phyloP scores from a whole-genome alignment of 2,329 filamentous ascomycete species.

The Scopulariopsis brevicaulis region DNA sequence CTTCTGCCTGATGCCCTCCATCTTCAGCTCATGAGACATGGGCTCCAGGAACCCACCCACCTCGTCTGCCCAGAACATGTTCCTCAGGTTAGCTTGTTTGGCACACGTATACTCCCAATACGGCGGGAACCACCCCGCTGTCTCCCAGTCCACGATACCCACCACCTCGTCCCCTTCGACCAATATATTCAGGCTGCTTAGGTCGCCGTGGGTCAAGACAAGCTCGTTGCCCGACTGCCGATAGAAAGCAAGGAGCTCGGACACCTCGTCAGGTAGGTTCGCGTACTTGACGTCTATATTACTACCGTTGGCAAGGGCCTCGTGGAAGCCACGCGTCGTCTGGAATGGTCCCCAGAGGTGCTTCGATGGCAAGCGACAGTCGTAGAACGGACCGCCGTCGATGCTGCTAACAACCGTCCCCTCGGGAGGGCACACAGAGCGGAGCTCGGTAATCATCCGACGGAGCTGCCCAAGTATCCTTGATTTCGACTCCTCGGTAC shows the following conservation, averaged over 20 bases:
- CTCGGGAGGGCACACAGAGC: neutral
- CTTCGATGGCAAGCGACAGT: neutral
- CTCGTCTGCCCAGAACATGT: slow-evolving; percentile 10
- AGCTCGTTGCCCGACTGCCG: neutral
- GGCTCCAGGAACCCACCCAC: slow-evolving; percentile 10
- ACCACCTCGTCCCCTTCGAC: slow-evolving; percentile 12
- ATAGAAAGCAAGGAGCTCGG: neutral
- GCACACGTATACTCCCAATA: slow-evolving; percentile 7
- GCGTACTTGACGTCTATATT: neutral
- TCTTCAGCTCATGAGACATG: slow-evolving; percentile 8
- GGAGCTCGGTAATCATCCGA: neutral
- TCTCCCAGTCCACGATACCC: slow-evolving; percentile 11
- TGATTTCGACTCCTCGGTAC: neutral
- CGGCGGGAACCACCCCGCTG: slow-evolving; percentile 6
- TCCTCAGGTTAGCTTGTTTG: slow-evolving; percentile 9
- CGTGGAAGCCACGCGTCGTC: neutral
- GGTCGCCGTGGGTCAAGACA: slow-evolving; percentile 8
- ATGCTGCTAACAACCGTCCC: neutral
- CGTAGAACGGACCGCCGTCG: neutral
- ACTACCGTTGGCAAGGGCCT: neutral
- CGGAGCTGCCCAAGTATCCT: neutral
- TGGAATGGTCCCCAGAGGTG: neutral
- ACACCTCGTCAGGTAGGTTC: neutral
- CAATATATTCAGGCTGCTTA: slow-evolving; percentile 14
- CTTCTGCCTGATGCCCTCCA: slow-evolving; percentile 9